Conservation (phyloP, 257 asterid genomes). For the Solanum pennellii region DNA sequence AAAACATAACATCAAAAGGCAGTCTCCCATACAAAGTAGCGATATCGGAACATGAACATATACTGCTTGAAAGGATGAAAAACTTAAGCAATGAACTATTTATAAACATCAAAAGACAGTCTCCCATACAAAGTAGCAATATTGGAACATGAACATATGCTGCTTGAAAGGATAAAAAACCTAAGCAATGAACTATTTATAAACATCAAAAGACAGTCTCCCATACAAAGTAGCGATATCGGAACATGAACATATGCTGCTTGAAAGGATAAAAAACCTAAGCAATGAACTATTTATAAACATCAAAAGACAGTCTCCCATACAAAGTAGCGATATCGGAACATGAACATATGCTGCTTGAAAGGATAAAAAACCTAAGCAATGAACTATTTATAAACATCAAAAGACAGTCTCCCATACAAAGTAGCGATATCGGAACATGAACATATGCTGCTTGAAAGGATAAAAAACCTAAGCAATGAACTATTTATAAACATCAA, state of each 20-base stretch:
- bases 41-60: background rate
- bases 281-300: too few species aligned
- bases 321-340: background rate
- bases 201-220: background rate
- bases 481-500: background rate
- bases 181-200: too few species aligned
- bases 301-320: background rate
- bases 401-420: background rate
- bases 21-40: background rate
- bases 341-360: background rate
- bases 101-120: background rate
- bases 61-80: background rate
- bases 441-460: background rate
- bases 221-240: background rate
- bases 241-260: background rate
- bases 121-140: background rate
- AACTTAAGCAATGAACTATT: background rate
- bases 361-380: background rate
- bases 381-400: too few species aligned
- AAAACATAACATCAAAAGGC: background rate
- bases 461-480: background rate
- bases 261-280: too few species aligned
- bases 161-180: background rate
- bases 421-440: background rate
- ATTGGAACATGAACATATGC: background rate